Base-by-base conservation (phyloP, 1,284 basidiomycete genomes). In the Papiliotrema fonsecae region DNA sequence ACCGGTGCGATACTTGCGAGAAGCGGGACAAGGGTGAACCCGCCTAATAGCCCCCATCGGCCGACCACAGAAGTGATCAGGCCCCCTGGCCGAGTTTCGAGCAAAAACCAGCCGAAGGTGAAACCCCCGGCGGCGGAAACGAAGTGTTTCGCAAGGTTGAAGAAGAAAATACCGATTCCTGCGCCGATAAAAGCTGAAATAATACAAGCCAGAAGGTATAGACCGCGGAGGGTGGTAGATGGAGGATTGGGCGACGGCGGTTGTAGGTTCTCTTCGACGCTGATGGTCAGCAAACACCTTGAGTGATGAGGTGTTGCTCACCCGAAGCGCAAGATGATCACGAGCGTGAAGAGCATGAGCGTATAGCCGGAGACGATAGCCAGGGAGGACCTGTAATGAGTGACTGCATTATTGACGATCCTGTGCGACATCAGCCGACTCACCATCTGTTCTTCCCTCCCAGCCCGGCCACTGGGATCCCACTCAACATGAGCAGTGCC, bases 381-480 rank as follows among this genome's bases (percentile, higher is more conserved):
- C 76, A 92, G 85, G 7, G 89, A 90, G n/a, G 88, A 86, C 86
- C 87, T 88, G 68, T 19, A 22, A 42, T 39, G 19, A 19, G 41
- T 19, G 6, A 21, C 34, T 14, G 5, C 2, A 19, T 25, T 31
- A n/a, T 21, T 4, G 14, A 41, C 19, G 2, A n/a, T 36, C 19
- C 6, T 11, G 19, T n/a, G 28, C 32, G 9, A 10, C 19, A 3
- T 9, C 6, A 5, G 19, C 19, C 3, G 18, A 65, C 77, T 42
- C 55, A 85, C 89, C 90, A 91, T 79, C 90, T 78, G 69, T 92
- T 92, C 78, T 91, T 92, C 73, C 91, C 88, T 19, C 93, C 93
- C 72, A 88, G 84, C 60, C 90, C 89, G 1, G 87, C 86, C 54
- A 88, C 88, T 3, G 90, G 88, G 14, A 93, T 77, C 49, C 93